Evolutionary conservation across 805 yeast genomes (phyloP).

Genomic region (Saccharomycopsis synnaedendra): DNA sequence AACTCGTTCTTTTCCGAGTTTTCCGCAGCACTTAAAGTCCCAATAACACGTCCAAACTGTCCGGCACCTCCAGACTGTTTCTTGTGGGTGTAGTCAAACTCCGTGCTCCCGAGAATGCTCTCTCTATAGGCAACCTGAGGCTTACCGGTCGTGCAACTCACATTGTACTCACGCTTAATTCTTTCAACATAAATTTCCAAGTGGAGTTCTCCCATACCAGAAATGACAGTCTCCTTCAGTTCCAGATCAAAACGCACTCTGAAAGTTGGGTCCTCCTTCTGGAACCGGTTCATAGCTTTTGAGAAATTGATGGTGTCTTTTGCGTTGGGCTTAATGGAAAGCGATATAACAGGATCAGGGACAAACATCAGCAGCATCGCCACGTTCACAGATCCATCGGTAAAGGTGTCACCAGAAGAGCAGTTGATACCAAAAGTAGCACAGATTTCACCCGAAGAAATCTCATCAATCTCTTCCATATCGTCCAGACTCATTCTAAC

Average conservation of each 20-base stretch:
- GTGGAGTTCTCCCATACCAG: constrained; percentile 98
- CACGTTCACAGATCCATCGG: constrained; percentile 67
- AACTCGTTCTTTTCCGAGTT: constrained; percentile 54
- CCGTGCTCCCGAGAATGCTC: constrained; percentile 60
- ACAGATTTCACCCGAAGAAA: constrained; percentile 96
- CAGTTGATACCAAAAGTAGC: constrained; percentile 99
- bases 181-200: constrained; percentile 96
- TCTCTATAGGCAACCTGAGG: constrained; percentile 99
- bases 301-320: constrained; percentile 87
- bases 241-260: constrained; percentile 84
- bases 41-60: constrained; percentile 95
- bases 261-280: constrained; percentile 98
- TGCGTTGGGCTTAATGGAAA: constrained; percentile 79
- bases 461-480: constrained; percentile 95
- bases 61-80: constrained; percentile 99
- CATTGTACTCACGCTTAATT: constrained; percentile 94
- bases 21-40: constrained; percentile 55
- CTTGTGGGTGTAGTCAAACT: constrained; percentile 91
- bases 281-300: constrained; percentile 94
- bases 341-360: constrained; percentile 96
- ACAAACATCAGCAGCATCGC: constrained; percentile 98
- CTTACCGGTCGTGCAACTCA: constrained; percentile 89
- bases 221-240: constrained; percentile 86
- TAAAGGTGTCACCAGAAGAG: constrained; percentile 96
- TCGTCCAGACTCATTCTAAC: constrained; percentile 99